Evolutionary conservation across 805 yeast genomes (phyloP).

Genomic region (Cyberlindnera americana): DNA sequence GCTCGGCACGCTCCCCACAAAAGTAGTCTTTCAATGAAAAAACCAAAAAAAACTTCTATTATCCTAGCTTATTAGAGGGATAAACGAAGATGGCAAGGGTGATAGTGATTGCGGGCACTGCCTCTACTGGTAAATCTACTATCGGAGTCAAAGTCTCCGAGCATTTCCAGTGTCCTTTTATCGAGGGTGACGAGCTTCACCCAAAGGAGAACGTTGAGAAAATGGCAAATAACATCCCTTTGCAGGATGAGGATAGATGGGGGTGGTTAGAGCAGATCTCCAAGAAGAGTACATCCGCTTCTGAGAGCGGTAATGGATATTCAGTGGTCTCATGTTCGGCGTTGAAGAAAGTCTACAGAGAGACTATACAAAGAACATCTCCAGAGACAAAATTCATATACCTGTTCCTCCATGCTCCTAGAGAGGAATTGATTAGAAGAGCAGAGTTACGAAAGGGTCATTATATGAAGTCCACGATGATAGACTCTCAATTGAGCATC

Average conservation of each 20-base stretch:
- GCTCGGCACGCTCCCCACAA: too few species aligned
- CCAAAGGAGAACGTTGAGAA: constrained; percentile 70
- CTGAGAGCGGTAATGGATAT: constrained; percentile 29
- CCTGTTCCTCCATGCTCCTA: constrained; percentile 64
- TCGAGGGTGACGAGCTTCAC: constrained; percentile 87
- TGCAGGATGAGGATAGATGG: constrained; percentile 90
- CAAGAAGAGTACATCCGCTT: constrained; percentile 35
- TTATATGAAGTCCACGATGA: constrained; percentile 85
- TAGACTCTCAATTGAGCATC: constrained; percentile 69
- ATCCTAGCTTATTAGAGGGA: too few species aligned
- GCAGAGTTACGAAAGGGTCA: constrained; percentile 68
- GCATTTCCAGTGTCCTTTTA: constrained; percentile 47
- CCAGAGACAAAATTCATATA: constrained; percentile 46
- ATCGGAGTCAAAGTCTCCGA: constrained; percentile 53
- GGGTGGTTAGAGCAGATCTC: constrained; percentile 71
- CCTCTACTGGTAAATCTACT: constrained; percentile 93
- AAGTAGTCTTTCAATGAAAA: too few species aligned
- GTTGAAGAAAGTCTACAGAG: constrained; percentile 71
- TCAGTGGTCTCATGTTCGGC: constrained; percentile 80
- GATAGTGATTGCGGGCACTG: constrained; percentile 86
- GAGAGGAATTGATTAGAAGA: constrained; percentile 56
- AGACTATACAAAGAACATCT: constrained; percentile 41
- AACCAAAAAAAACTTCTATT: too few species aligned
- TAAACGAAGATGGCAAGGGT: constrained; percentile 28
- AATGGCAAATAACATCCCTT: constrained; percentile 78